Evolutionary conservation across 257 asterid genomes (phyloP).

Genomic region (Solanum chilense): DNA sequence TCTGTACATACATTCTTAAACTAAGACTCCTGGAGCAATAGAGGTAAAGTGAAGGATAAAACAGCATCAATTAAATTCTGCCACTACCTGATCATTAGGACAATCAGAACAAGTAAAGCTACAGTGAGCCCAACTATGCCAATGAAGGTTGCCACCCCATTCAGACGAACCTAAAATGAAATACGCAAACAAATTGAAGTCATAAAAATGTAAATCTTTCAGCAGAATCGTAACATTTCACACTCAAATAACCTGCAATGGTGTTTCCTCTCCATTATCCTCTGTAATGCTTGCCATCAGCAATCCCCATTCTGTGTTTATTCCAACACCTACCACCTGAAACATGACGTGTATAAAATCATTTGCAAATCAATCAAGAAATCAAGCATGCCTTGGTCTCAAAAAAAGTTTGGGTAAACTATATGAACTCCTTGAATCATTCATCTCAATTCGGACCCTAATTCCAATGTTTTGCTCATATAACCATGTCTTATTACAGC

Average conservation of each 20-base stretch:
- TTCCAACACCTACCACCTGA: slow-evolving; percentile 87
- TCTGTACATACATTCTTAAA: slow-evolving; percentile 26
- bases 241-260: slow-evolving; percentile 60
- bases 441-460: background rate
- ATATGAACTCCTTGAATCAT: background rate
- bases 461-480: background rate
- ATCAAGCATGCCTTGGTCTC: background rate
- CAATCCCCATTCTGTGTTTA: slow-evolving; percentile 96
- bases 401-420: background rate
- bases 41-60: slow-evolving; percentile 1
- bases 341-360: background rate
- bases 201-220: background rate
- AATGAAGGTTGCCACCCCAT: slow-evolving; percentile 93
- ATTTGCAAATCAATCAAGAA: background rate
- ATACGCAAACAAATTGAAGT: background rate
- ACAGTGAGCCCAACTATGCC: slow-evolving; percentile 82
- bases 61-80: background rate
- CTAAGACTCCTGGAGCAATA: background rate
- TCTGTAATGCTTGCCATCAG: slow-evolving; percentile 98
- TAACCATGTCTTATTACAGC: background rate
- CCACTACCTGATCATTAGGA: slow-evolving; percentile 64
- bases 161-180: slow-evolving; percentile 63
- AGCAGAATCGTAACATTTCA: background rate
- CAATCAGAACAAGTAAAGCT: slow-evolving; percentile 55
- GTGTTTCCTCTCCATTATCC: slow-evolving; percentile 98